Percentiles rank a stretch among this genome's conserved stretches.
phyloP scores from a whole-genome alignment of 2,329 filamentous ascomycete species.

The Botrytis deweyae region DNA sequence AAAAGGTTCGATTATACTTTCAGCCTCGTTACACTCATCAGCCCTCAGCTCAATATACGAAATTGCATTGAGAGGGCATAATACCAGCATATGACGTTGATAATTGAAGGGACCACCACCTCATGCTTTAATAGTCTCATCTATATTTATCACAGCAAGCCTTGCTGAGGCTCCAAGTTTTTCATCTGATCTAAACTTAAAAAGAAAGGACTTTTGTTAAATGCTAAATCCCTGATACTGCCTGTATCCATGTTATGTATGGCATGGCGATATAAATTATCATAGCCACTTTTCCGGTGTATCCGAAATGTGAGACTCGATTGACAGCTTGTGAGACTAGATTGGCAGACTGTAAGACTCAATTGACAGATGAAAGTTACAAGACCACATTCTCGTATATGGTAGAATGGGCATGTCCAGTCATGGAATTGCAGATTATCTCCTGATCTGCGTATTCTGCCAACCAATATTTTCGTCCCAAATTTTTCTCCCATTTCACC shows the following conservation, averaged over 20 bases:
- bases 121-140: neutral
- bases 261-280: neutral
- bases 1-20: neutral
- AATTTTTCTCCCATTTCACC: neutral
- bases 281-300: neutral
- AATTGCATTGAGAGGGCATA: neutral
- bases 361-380: neutral
- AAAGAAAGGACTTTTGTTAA: neutral
- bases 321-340: neutral
- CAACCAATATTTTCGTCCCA: neutral
- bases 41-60: neutral
- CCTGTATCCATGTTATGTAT: neutral
- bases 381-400: neutral
- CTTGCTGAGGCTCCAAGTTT: neutral
- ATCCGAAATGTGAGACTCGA: neutral
- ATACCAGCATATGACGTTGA: neutral
- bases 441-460: neutral
- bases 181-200: neutral
- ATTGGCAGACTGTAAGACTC: neutral
- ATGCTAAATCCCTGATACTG: neutral
- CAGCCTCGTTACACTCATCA: neutral
- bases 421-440: neutral
- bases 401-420: neutral
- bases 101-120: neutral
- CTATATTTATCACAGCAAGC: neutral